Evolutionary conservation across 805 yeast genomes (phyloP).

Genomic region (Brettanomyces nanus): DNA sequence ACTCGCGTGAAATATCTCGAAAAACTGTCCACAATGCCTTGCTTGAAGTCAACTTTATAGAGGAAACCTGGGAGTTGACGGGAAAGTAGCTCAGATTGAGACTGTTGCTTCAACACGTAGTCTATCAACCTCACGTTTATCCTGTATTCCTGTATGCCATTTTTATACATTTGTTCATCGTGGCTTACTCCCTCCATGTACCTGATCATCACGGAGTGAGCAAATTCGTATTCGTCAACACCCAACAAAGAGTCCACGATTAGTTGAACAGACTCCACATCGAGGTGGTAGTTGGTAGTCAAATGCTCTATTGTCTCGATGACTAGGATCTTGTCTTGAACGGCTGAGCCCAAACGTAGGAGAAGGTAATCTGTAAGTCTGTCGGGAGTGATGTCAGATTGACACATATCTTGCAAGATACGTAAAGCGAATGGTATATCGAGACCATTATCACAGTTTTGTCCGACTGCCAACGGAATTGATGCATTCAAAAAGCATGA

Average conservation of each 20-base stretch:
- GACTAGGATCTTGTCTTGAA: background rate
- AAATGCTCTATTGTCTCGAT: constrained; percentile 3
- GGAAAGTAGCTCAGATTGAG: background rate
- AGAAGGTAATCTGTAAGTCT: background rate
- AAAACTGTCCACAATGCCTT: constrained; percentile 1
- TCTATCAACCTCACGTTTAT: constrained; percentile 2
- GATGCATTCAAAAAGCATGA: background rate
- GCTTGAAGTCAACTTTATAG: background rate
- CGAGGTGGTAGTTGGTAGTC: background rate
- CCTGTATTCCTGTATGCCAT: too few species aligned
- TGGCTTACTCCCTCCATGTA: background rate
- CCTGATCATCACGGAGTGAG: background rate
- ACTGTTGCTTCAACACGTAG: constrained; percentile 1
- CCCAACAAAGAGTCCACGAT: background rate
- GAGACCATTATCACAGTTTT: background rate
- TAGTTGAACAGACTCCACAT: background rate
- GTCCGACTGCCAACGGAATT: background rate
- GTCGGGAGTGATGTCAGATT: background rate
- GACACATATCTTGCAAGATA: constrained; percentile 1
- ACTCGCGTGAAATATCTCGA: background rate
- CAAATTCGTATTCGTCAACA: background rate
- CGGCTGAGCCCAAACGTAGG: background rate
- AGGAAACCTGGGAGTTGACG: too few species aligned
- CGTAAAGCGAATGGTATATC: background rate
- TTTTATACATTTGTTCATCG: too few species aligned